Evolutionary conservation across 495 filamentous ascomycete genomes (phyloP), one percentile per base, ranked within the genome.

Genomic region (Penicillium pulvis): DNA sequence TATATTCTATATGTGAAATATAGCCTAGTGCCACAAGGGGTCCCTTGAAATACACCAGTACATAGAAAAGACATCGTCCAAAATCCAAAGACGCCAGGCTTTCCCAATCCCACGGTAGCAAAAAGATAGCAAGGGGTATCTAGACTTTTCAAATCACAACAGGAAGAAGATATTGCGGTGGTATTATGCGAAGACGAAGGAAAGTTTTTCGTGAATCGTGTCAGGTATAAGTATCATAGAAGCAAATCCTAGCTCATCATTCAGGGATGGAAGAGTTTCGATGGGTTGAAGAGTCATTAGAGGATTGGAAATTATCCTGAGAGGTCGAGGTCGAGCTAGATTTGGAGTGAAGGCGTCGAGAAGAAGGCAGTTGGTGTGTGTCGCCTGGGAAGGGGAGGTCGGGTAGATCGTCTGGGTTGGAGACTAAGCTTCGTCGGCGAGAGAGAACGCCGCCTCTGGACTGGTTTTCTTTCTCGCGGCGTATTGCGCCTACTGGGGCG

Each of bases 391-490:
- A 58, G 4, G 64, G 57, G 9, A 73, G 57, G 36, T 71, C 63
- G 8, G 71, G 70, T 12, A 75, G 56, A 16, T 66, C 53, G n/a
- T 77, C 67, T 3, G 67, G 64, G 30, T 65, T 65, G 1, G 65
- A 60, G 17, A 75, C 58, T 1, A 77, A 57, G 58, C 75, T 79
- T 46, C 77, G 71, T 10, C 64, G 73, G 8, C 73, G 71, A 1
- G 77, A 75, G 10, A 74, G 66, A 0, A 79, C 75, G 7, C 73
- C 77, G 0, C 75, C 75, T 0, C 47, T 12, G 3, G 75, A 59
- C 1, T 71, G 71, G 24, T 73, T 76, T 2, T 71, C 66, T 49
- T 77, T 78, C 47, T 71, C 71, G 30, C 66, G 69, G 7, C 61
- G 66, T 11, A 75, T 42, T 3, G 61, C 48, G 20, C 61, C 61